Base-by-base conservation (phyloP, 495 filamentous ascomycete species). In the Wilcoxina mikolae region DNA sequence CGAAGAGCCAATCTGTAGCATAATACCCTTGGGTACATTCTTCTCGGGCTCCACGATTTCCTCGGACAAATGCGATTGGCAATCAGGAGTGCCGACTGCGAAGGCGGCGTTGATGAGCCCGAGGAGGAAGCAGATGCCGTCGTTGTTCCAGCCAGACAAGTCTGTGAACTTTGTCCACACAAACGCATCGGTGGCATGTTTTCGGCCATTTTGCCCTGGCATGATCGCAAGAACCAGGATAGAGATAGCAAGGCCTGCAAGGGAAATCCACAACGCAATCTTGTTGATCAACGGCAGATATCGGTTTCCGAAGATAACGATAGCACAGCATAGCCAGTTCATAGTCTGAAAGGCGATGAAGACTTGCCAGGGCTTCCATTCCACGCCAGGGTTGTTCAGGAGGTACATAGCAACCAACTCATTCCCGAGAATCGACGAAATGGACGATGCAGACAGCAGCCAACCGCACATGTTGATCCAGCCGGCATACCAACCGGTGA, bases 31-130 rank as follows among this genome's bases (percentile, higher is more conserved):
- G 17, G 82, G 82, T 3, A 86, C 71, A 57, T 85, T 78, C 56
- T 67, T 69, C 43, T 68, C 72, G 25, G 82, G 83, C 56, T 79
- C 70, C 0, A 84, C 82, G 11, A 94, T 71, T 68, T 94, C 87
- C 67, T 94, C 87, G 1, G 86, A 81, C 56, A 94, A 74, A 67
- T 94, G 87, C 4, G 81, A 78, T 12, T 84, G 75, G 35, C 76
- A 73, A 65, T 85, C 85, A 2, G 85, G 85, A 0, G 86, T 87
- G 11, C 87, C 87, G 29, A 94, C 79, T 17, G 83, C 78, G 65
- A 83, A 94, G 9, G 87, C 85, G 18, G 85, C 87, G 60, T 94
- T 93, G 22, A 94, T 74, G 64, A 91, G 84, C 1, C 87, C 87
- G 2, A 79, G 69, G 12, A 89, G 68, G 59, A 94, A 94, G 11